Evolutionary conservation across 2,329 filamentous ascomycete species (phyloP), one percentile per base, ranked within the genome.

Genomic region (Apiospora phragmitis): DNA sequence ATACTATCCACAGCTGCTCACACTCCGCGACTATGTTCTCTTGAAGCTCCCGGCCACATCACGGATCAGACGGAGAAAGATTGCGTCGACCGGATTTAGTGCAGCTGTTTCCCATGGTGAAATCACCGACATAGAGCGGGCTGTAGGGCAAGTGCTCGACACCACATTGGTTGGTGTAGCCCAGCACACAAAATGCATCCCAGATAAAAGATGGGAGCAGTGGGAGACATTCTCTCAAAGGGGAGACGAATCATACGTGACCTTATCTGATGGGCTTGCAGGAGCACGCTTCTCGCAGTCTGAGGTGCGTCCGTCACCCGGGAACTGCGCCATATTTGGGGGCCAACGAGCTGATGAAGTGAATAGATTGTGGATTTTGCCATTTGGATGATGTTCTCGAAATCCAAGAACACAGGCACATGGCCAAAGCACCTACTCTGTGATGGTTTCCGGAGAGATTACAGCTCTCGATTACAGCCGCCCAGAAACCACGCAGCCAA

Each of bases 371-470:
- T 95, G 59, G 92, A 95, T 77, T 94, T 93, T 79, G 88, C 89
- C 38, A 89, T 98, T 55, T 94, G 92, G 89, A 85, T 89, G 12
- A 84, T 97, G 1, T 97, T 97, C 80, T 89, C 88, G 16, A 86
- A 88, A 74, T 81, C 84, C 21, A 82, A 85, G 42, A 78, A 79
- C 26, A 76, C 80, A 38, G 81, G 81, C 71, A 80, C 84, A 67
- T 88, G 87, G 76, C 91, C 92, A 1, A 87, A 89, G 68, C 93
- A 98, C 81, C 77, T 97, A 6, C 87, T 99, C 5, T 95, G 94
- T 75, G 92, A 97, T 84, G 95, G 95, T 32, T 97, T 91, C 76
- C 89, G 92, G 75, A 89, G 86, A 74, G 79, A 82, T 70, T 73
- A 74, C 32, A 73, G 72, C 59, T 72, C 78, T 35, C 74, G 75